Evolutionary conservation across 176 grass and related monocot genomes (phyloP).

Genomic region (Oryza officinalis): DNA sequence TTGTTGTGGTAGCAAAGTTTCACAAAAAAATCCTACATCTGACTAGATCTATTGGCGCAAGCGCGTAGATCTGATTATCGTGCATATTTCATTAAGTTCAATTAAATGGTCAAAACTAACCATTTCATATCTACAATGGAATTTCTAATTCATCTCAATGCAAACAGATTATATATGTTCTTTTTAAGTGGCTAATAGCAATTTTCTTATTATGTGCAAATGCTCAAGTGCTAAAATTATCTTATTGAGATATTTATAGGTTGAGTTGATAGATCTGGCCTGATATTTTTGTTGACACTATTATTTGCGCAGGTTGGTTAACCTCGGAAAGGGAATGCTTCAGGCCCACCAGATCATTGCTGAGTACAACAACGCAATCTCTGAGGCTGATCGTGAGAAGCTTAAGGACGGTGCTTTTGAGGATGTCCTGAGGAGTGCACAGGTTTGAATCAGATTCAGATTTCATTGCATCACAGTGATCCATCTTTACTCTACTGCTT

Average conservation of each 20-base stretch:
- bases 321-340: constrained; percentile 96
- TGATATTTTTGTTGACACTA: neutral
- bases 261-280: neutral
- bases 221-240: neutral
- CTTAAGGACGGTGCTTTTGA: constrained; percentile 92
- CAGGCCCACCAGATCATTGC: constrained; percentile 84
- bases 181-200: neutral
- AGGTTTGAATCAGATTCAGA: constrained; percentile 52
- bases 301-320: constrained; percentile 55
- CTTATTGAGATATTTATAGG: neutral
- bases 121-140: neutral
- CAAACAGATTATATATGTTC: neutral
- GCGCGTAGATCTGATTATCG: constrained; percentile 12
- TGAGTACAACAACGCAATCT: constrained; percentile 76
- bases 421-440: constrained; percentile 84
- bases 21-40: neutral
- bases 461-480: neutral
- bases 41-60: constrained; percentile 1
- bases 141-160: neutral
- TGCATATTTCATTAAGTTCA: neutral
- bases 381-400: constrained; percentile 81
- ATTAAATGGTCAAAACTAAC: neutral
- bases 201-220: neutral
- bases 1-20: neutral
- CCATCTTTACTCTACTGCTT: neutral